Conservation (phyloP, 306 rosid genomes). For the Urtica urens region DNA sequence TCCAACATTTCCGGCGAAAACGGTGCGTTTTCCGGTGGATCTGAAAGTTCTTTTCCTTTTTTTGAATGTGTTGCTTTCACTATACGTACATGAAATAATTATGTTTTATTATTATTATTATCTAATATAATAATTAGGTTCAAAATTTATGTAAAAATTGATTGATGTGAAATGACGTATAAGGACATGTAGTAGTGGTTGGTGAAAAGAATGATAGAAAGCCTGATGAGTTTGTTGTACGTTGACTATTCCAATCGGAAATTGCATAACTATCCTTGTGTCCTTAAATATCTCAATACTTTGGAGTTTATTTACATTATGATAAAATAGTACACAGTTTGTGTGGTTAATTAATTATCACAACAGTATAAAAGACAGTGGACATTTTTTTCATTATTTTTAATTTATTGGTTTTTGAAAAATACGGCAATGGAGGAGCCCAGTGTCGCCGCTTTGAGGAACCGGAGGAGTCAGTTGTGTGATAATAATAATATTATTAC, state of each 20-base stretch:
- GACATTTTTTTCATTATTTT: background rate
- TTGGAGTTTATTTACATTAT: background rate
- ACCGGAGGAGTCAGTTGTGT: slow-evolving; percentile 3
- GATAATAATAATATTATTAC: background rate
- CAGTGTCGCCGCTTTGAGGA: background rate
- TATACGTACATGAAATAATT: background rate
- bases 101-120: slow-evolving; percentile 10
- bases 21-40: slow-evolving; percentile 12
- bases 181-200: background rate
- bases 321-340: background rate
- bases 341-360: background rate
- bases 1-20: background rate
- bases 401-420: background rate
- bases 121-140: background rate
- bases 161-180: background rate
- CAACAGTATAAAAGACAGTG: background rate
- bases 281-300: background rate
- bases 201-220: background rate
- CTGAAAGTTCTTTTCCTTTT: slow-evolving; percentile 5
- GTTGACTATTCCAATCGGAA: background rate
- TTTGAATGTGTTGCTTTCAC: too few species aligned
- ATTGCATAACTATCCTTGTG: slow-evolving; percentile 3
- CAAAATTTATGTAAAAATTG: background rate
- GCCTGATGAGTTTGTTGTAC: background rate
- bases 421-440: background rate